Evolutionary conservation across 2,329 filamentous ascomycete genomes (phyloP).

Genomic region (Stemphylium beticola): DNA sequence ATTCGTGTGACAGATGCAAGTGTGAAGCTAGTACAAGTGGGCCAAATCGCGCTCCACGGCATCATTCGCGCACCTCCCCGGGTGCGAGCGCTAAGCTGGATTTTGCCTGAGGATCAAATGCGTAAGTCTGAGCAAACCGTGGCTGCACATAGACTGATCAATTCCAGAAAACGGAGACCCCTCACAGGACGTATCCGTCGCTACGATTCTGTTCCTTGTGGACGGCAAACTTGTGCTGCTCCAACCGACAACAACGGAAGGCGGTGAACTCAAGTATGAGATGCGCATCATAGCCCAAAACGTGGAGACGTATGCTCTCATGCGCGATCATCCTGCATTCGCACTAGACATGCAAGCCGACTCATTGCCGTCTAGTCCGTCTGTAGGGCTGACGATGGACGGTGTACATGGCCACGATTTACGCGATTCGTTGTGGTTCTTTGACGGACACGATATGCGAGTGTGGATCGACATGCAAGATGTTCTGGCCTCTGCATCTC

Average conservation of each 20-base stretch:
- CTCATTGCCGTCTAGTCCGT: constrained; percentile 58
- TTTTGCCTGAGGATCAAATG: constrained; percentile 88
- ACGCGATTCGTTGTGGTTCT: constrained; percentile 90
- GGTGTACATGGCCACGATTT: constrained; percentile 63
- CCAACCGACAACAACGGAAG: constrained; percentile 81
- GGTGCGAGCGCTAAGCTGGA: constrained; percentile 93
- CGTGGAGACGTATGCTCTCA: constrained; percentile 92
- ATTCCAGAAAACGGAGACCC: constrained; percentile 79
- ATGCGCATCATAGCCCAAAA: constrained; percentile 97
- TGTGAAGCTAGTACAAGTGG: constrained; percentile 86
- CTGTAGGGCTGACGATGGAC: constrained; percentile 53
- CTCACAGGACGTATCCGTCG: constrained; percentile 91
- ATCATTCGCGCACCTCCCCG: constrained; percentile 92
- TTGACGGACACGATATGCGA: constrained; percentile 84
- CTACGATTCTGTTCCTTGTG: constrained; percentile 93
- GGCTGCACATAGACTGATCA: constrained; percentile 22
- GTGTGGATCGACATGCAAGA: constrained; percentile 90
- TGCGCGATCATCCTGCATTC: constrained; percentile 77
- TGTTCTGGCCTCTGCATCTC: constrained; percentile 73
- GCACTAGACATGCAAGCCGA: constrained; percentile 55
- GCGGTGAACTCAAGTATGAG: constrained; percentile 91
- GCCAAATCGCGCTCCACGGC: constrained; percentile 95
- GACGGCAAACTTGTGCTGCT: constrained; percentile 95
- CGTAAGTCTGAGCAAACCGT: constrained; percentile 52
- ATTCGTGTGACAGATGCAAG: constrained; percentile 75